Evolutionary conservation across 1,139 yeast species (phyloP).

Genomic region (Kodamaea arcana): DNA sequence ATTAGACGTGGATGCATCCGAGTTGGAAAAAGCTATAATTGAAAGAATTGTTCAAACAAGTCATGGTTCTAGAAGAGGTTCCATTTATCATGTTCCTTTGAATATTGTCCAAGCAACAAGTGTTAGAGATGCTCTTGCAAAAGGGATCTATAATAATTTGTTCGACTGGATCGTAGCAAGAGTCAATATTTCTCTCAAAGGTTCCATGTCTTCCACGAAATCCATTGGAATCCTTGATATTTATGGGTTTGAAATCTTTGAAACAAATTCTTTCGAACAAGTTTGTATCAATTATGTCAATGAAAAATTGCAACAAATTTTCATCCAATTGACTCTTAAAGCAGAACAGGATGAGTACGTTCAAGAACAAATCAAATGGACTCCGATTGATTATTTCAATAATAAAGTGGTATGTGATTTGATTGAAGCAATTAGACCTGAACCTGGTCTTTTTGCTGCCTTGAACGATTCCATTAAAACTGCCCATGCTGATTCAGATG

Average conservation of each 20-base stretch:
- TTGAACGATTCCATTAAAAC: slow-evolving; percentile 96
- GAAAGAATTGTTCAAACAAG: slow-evolving; percentile 87
- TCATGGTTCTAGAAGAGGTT: slow-evolving; percentile 86
- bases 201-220: slow-evolving; percentile 29
- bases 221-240: slow-evolving; percentile 94
- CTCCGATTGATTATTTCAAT: slow-evolving; percentile 94
- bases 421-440: slow-evolving; percentile 88
- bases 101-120: slow-evolving; percentile 92
- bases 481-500: slow-evolving; percentile 95
- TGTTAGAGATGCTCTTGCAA: slow-evolving; percentile 92
- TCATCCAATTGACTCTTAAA: slow-evolving; percentile 89
- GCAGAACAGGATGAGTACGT: slow-evolving; percentile 98
- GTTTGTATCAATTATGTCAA: slow-evolving; percentile 95
- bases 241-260: slow-evolving; percentile 97
- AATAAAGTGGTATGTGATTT: slow-evolving; percentile 96
- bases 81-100: slow-evolving; percentile 90
- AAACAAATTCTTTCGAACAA: slow-evolving; percentile 94
- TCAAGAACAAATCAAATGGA: slow-evolving; percentile 94
- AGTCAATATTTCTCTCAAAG: slow-evolving; percentile 65
- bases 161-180: slow-evolving; percentile 98
- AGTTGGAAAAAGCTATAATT: slow-evolving; percentile 63
- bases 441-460: slow-evolving; percentile 94
- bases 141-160: slow-evolving; percentile 86
- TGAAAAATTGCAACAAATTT: slow-evolving; percentile 95
- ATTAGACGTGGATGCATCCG: slow-evolving; percentile 70